Evolutionary conservation across 2,329 filamentous ascomycete genomes (phyloP), one percentile per base, ranked within the genome.

Genomic region (Leptographium procerum): DNA sequence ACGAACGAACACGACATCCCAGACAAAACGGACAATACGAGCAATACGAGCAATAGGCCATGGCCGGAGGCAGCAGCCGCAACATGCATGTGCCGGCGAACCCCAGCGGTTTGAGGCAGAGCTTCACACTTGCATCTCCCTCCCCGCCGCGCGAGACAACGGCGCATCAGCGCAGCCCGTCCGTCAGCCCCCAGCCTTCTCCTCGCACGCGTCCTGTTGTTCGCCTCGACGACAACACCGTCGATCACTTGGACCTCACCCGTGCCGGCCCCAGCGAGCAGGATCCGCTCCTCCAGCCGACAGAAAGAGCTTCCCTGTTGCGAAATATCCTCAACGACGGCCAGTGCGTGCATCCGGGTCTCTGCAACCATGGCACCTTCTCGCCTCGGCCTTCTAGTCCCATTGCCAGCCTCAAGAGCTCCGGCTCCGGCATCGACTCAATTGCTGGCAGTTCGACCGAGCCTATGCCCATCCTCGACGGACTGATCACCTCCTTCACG

Each of bases 331-430:
- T 70, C 47, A 64, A 73, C 59, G 66, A 70, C 57, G 64, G 65
- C 58, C 70, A 74, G 43, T 69, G 65, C 34, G 71, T 70, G 6
- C 76, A 80, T 63, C 70, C 75, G 11, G 78, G 76, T 24, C 69
- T 70, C 57, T 89, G 85, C 73, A 78, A 80, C 65, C 87, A 94
- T 72, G 89, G 88, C 65, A 88, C 87, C 19, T 89, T 91, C 67
- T 90, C 88, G 50, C 86, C 88, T 1, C 75, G 83, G 43, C 79
- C 86, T 0, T 73, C 72, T 52, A 82, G 79, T 55, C 76, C 78
- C 4, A 64, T 69, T 10, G 66, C 69, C 36, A 73, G 70, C 51
- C 68, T 68, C 43, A 62, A 64, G 19, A 67, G 67, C 59, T 66
- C 65, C 33, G 68, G 64, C 26, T 69, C 63, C 57, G 69, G 56